Base-by-base conservation (phyloP, 1,284 basidiomycete genomes). In the Trametes hirsuta region DNA sequence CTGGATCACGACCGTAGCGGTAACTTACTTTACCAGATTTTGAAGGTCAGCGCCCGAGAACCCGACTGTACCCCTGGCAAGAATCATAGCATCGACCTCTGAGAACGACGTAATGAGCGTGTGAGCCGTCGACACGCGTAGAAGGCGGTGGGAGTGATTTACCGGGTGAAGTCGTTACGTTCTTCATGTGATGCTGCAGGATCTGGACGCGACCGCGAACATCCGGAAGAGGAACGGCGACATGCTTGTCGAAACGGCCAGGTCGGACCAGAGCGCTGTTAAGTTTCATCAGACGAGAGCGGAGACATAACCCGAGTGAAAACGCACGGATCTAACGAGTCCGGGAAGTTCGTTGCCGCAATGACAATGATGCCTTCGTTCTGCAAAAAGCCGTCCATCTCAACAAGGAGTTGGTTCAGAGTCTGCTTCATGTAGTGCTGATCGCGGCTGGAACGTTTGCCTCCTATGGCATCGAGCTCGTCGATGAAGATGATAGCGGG, bases 401-500 rank as follows among this genome's bases (percentile, higher is more conserved):
- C 95, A 46, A 95, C 93, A 55, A 98, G 81, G 18, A 98, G 83
- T 76, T 98, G 95, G 71, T 98, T 98, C 54, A 98, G 81, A 0
- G 95, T 97, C 76, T 95, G 92, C 69, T 93, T 93, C 84, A 92
- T 86, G 76, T 93, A 93, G 69, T 92, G 90, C 69, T 93, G 91
- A 70, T 98, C 95, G 64, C 91, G 88, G 55, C 86, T 87, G 64
- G 86, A 92, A 48, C 97, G 89, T 77, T 97, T 98, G 15, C 94
- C 93, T 53, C 97, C 94, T 61, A 97, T 91, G 6, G 94, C 95
- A 71, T 97, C 94, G 40, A 97, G 77, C 72, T 97, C 94, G 69
- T 97, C 94, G 69, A 97, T 97, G 75, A 97, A 97, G 64, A 97
- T 94, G 73, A 97, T 97, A 54, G 88, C 93, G 2, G 97, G 97